Percentiles rank a stretch among this genome's conserved stretches.
These are phyloP conservation scores for Monosporascus sp. DNA, from an alignment of 2,329 filamentous ascomycete species.

Conservation along the genomic window DNA sequence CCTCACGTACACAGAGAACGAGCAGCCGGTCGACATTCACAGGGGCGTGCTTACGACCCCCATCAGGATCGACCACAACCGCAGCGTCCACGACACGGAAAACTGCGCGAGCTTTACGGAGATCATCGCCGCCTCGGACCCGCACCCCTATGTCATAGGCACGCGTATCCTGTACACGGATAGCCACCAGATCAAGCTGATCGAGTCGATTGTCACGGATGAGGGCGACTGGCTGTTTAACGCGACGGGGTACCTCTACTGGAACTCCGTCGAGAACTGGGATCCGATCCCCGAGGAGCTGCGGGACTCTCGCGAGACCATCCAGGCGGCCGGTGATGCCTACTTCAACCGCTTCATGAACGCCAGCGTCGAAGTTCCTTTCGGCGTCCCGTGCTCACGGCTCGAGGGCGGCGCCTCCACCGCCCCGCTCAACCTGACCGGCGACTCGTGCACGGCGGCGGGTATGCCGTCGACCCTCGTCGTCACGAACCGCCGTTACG, in stretches of 20 bases:
- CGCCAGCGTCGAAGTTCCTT: constrained; percentile 18
- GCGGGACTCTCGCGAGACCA: constrained; percentile 19
- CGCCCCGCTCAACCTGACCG: constrained; percentile 16
- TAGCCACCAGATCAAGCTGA: constrained; percentile 17
- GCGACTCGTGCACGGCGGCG: constrained; percentile 20
- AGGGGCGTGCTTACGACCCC: constrained; percentile 21
- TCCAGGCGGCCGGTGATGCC: constrained; percentile 24
- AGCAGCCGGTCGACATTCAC: constrained; percentile 14
- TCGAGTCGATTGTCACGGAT: constrained; percentile 26
- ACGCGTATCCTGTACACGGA: constrained; percentile 23
- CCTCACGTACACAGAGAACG: constrained; percentile 27
- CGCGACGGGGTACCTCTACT: constrained; percentile 21
- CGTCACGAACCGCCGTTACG: constrained; percentile 23
- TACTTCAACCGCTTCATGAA: constrained; percentile 25
- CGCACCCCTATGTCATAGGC: constrained; percentile 28
- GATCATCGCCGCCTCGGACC: constrained; percentile 27
- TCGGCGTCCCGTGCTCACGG: constrained; percentile 21
- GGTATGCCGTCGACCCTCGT: constrained; percentile 23
- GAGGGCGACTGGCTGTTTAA: constrained; percentile 26
- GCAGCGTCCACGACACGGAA: constrained; percentile 27
- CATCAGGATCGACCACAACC: constrained; percentile 27
- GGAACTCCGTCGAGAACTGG: constrained; percentile 24
- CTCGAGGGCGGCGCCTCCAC: constrained; percentile 24
- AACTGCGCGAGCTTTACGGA: constrained; percentile 35
- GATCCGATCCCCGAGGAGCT: constrained; percentile 22